These are phyloP conservation scores for Penicillium diatomitis DNA, from an alignment of 495 filamentous ascomycete species.

Conservation along the genomic window DNA sequence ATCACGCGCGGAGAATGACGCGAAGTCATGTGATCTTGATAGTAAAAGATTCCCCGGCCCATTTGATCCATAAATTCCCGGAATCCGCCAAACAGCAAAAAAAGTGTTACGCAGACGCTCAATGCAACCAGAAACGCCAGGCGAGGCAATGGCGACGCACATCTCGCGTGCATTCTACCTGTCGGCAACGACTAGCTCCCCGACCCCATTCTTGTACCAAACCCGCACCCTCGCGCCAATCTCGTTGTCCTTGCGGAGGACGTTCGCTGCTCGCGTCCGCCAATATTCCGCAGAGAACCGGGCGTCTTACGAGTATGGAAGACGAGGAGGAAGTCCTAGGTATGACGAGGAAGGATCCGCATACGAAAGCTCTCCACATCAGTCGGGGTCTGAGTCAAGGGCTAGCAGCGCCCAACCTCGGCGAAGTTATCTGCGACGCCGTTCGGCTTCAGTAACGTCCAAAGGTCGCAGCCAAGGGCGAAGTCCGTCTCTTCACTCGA, in stretches of 20 bases:
- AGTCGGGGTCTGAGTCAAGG: neutral
- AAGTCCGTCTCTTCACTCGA: neutral
- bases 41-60: neutral
- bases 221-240: conserved; percentile 47
- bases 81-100: too few relatives aligned
- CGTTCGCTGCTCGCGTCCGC: conserved; percentile 6
- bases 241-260: conserved; percentile 6
- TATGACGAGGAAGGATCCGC: neutral
- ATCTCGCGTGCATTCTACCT: conserved; percentile 15
- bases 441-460: conserved; percentile 9
- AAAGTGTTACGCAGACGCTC: neutral
- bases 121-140: neutral
- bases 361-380: neutral
- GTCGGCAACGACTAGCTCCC: conserved; percentile 14
- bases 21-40: conserved; percentile 16
- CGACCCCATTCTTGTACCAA: conserved; percentile 61
- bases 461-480: neutral
- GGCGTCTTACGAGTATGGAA: neutral
- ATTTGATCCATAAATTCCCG: neutral
- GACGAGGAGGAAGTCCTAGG: neutral
- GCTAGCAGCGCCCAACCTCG: conserved; percentile 1
- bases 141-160: conserved; percentile 12
- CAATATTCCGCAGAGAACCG: conserved; percentile 5
- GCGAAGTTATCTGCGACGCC: conserved; percentile 20
- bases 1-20: conserved; percentile 6